Evolutionary conservation across 1,284 basidiomycete species (phyloP).

Genomic region (Ganoderma sinense): DNA sequence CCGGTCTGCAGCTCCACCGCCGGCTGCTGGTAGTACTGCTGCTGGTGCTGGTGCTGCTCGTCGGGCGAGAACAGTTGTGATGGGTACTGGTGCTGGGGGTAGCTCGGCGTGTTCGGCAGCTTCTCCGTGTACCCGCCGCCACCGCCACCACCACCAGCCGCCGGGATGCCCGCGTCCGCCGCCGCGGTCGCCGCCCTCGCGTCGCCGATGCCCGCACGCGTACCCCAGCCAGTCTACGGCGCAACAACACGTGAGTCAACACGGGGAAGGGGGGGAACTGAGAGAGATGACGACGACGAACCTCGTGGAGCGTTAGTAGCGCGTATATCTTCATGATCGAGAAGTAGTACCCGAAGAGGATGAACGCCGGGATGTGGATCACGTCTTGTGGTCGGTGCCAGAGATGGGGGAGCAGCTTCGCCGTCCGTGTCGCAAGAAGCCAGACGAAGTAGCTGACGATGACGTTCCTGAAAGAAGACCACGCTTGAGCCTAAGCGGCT

Average conservation of each 20-base stretch:
- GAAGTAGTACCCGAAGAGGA: conserved; percentile 85
- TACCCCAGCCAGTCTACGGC: conserved; percentile 86
- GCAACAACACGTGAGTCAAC: background rate
- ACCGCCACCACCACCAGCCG: too few relatives aligned
- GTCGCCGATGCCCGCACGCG: conserved; percentile 89
- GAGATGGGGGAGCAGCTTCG: conserved; percentile 89
- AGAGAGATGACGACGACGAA: conserved; percentile 24
- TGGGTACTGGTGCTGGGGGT: conserved; percentile 32
- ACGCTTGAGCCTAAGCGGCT: background rate
- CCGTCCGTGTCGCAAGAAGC: conserved; percentile 84
- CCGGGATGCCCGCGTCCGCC: conserved; percentile 43
- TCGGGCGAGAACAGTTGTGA: conserved; percentile 25
- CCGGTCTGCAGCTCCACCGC: conserved; percentile 44
- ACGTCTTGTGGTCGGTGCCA: conserved; percentile 88
- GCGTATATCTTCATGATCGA: conserved; percentile 45
- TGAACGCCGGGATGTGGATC: conserved; percentile 92
- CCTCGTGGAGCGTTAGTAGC: conserved; percentile 43
- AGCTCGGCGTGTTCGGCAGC: conserved; percentile 34
- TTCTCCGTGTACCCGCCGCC: conserved; percentile 42
- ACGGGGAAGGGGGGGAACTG: background rate
- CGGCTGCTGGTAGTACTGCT: conserved; percentile 34
- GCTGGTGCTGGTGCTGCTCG: conserved; percentile 16
- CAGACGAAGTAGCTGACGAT: conserved; percentile 79
- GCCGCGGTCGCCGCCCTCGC: conserved; percentile 76
- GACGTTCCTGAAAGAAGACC: conserved; percentile 66